Evolutionary conservation across 2,329 filamentous ascomycete genomes (phyloP), one percentile per base, ranked within the genome.

Genomic region (Trichoderma simmonsii): DNA sequence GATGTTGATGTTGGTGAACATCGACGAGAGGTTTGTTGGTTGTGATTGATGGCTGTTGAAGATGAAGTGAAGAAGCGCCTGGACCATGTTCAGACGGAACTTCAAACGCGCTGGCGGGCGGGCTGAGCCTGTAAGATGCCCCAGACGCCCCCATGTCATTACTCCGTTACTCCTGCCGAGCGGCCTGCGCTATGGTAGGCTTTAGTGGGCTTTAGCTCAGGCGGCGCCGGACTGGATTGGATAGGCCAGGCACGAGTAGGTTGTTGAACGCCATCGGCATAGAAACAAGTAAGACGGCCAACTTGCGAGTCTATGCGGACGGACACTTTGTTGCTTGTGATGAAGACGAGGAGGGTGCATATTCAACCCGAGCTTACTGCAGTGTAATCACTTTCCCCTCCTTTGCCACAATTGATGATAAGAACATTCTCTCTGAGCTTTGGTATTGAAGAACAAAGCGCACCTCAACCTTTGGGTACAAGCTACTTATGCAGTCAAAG

Each of bases 181-280:
- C 6, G 26, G 12, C 39, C 62, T 65, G 43, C 62, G 62, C 62
- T 54, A 65, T 54, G 62, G 62, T 34, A 34, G 39, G 43, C 62
- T n/a, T 65, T 65, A 54, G 62, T 7, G 62, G 62, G 39, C 62
- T 65, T 48, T 65, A 65, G 62, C n/a, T 51, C 5, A 57, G 54
- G 54, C 24, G 54, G 54, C 9, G 43, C 43, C 43, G 43, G 43
- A 48, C 21, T 48, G 39, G 39, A 48, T 48, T 21, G 36, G 36
- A 39, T 43, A n/a, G 36, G 36, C 6, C 15, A 18, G 15, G 36
- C 5, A 36, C 34, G 36, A 18, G 15, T 15, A 18, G 36, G 36
- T 43, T 12, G 51, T 56, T 56, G 21, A 56, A 24, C 3, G 51
- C 21, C 15, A 43, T 43, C 39, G 39, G 39, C 7, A 43, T 43